Base-by-base conservation (phyloP, 257 asterid species). In the Fraxinus anomala region DNA sequence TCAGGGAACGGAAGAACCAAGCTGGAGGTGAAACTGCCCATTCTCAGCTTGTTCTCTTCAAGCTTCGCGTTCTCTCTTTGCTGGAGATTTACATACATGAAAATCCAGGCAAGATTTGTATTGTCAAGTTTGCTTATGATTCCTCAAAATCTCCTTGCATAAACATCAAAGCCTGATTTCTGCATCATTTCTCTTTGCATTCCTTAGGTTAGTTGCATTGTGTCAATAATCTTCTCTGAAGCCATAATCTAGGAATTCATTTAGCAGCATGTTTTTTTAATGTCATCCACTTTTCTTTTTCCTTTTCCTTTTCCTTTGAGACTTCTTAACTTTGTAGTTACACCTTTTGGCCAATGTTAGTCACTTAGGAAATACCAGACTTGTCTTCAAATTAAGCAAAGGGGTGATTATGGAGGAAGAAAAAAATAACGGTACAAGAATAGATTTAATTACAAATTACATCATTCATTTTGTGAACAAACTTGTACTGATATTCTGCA, bases 21-120 rank as follows among this genome's bases (percentile, higher is more conserved):
- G 89, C 91, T 77, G 97, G 97, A 67, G 89, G 94, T 74, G 98
- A 91, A 89, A 89, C 98, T 76, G 92, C 99, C 51, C 98, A 93
- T 77, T 96, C 99, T 72, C 99, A 96, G 87, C 99, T 96, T 37
- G 92, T 92, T 69, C 95, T 96, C 70, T 96, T 96, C 84, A 96
- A 96, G 83, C 98, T 96, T 14, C 97, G 98, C 56, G 93, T 96
- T 74, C 96, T 96, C 82, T 93, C 99, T 10, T 83, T 96, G 85
- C 88, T 96, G 87, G 99, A 96, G 88, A 92, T 96, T 81, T 96
- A 87, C 86, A 90, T 96, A 17, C 96, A 92, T 67, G 97, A 93
- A 81, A 93, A 92, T 85, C 96, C 99, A 91, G 99, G 98, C 85
- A 82, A 89, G 92, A 87, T 81, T 68, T 36, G 10, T 69, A 68